These are phyloP conservation scores for Musa balbisiana DNA, from an alignment of 202 grass and related monocot species.

Conservation along the genomic window DNA sequence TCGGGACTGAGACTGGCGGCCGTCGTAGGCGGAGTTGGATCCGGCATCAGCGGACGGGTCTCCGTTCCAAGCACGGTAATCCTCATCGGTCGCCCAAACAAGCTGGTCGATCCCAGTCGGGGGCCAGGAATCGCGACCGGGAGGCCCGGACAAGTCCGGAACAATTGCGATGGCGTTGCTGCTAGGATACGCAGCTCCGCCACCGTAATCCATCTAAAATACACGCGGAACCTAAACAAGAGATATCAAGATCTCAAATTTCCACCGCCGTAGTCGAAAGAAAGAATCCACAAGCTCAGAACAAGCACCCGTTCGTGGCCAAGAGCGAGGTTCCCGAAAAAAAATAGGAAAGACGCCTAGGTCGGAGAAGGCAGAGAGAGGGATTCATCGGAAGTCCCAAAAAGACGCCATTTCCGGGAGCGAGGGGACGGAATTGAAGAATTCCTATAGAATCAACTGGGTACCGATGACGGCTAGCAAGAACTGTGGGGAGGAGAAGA, in stretches of 20 bases:
- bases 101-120: conserved; percentile 21
- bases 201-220: conserved; percentile 52
- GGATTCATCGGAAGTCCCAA: not conserved
- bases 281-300: not conserved
- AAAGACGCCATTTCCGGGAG: not conserved
- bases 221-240: not conserved
- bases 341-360: too few relatives aligned
- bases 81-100: conserved; percentile 91
- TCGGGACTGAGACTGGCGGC: conserved; percentile 49
- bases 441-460: not conserved
- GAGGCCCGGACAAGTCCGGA: conserved; percentile 59
- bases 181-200: conserved; percentile 7
- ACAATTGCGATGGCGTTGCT: conserved; percentile 95
- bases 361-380: not conserved
- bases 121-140: conserved; percentile 34
- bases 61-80: conserved; percentile 63
- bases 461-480: not conserved
- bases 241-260: not conserved
- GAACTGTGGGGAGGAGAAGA: not conserved
- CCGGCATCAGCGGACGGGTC: conserved; percentile 21
- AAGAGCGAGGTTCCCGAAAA: too few relatives aligned
- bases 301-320: too few relatives aligned
- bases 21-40: conserved; percentile 28
- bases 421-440: not conserved
- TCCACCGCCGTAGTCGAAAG: not conserved